Evolutionary conservation across 2,329 filamentous ascomycete genomes (phyloP), one percentile per base, ranked within the genome.

Genomic region (Talaromyces verruculosus): DNA sequence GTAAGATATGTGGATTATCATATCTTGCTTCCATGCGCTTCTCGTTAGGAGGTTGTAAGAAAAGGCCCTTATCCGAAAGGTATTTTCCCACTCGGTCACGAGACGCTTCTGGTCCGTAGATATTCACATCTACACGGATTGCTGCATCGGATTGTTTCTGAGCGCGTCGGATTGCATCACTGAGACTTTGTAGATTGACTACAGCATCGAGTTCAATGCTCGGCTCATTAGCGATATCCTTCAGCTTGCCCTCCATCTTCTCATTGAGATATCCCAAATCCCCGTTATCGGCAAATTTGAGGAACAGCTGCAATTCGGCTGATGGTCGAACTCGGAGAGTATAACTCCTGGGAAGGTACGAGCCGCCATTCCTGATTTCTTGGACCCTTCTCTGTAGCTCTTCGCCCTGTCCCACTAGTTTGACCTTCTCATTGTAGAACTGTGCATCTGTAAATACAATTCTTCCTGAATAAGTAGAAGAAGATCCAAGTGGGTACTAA

Each of bases 1-100:
- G 43, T 6, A 62, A 45, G 41, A 64, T 64, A 41, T 64, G 49
- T 15, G 49, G 61, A 45, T 64, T 55, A 58, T 64, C 47, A 58
- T 64, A 64, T 55, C n/a, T 45, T n/a, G 49, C 37, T 22, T 28
- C 61, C 22, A 10, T n/a, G n/a, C 61, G 47, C 17, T 25, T 37
- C 37, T 57, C 49, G n/a, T 64, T 51, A n/a, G 61, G 61, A 39
- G 28, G 22, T 17, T 64, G 61, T 41, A 64, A 35, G 15, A 55
- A 64, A 33, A 64, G 47, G 5, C 28, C n/a, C 39, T 33, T 64
- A 15, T 55, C 28, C 5, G 61, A 64, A 8, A 64, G 61, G 10
- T 43, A 8, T 43, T 39, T 41, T 22, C 61, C 61, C 33, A 64
- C 49, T 49, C 39, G 33, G 17, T 43, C 35, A 55, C 61, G 19